Evolutionary conservation across 2,329 filamentous ascomycete genomes (phyloP).

Genomic region (Fusarium domesticum): DNA sequence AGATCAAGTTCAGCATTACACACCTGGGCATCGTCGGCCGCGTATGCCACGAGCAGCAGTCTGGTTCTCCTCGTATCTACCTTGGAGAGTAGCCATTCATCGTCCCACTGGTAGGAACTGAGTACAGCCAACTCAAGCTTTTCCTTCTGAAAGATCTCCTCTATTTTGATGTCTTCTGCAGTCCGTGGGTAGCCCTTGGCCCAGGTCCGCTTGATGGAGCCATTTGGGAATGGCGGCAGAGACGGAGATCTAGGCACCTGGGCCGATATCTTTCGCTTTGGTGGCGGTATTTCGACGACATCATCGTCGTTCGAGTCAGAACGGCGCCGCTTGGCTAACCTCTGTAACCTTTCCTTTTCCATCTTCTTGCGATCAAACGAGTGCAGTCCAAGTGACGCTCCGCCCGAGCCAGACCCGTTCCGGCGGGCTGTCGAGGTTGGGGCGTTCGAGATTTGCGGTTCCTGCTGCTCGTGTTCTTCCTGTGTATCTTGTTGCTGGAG

Average conservation of each 20-base stretch:
- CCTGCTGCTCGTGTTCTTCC: slow-evolving; percentile 10
- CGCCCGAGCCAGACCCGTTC: slow-evolving; percentile 18
- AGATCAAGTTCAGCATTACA: too few species aligned
- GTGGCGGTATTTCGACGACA: slow-evolving; percentile 29
- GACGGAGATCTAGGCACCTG: slow-evolving; percentile 9
- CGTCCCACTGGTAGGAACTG: slow-evolving; percentile 85
- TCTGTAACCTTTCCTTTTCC: slow-evolving; percentile 77
- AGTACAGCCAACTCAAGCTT: slow-evolving; percentile 74
- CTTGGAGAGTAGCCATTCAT: slow-evolving; percentile 74
- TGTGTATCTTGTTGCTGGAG: slow-evolving; percentile 35
- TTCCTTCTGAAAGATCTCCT: slow-evolving; percentile 75
- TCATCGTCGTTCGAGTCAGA: slow-evolving; percentile 24
- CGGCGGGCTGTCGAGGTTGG: slow-evolving; percentile 13
- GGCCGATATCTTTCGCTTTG: slow-evolving; percentile 23
- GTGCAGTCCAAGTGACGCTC: slow-evolving; percentile 38
- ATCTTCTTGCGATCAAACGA: slow-evolving; percentile 74
- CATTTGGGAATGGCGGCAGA: slow-evolving; percentile 48
- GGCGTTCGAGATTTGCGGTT: slow-evolving; percentile 18
- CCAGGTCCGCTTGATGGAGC: slow-evolving; percentile 80
- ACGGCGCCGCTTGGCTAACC: slow-evolving; percentile 56
- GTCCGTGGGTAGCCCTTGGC: slow-evolving; percentile 58
- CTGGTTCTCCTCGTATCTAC: slow-evolving; percentile 59
- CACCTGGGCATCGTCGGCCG: slow-evolving; percentile 52
- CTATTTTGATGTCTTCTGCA: slow-evolving; percentile 76
- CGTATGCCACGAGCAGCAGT: slow-evolving; percentile 59